Percentiles rank a stretch among this genome's conserved stretches.
These are phyloP conservation scores for Trifolium repens DNA, from an alignment of 306 rosid genomes.

Conservation along the genomic window DNA sequence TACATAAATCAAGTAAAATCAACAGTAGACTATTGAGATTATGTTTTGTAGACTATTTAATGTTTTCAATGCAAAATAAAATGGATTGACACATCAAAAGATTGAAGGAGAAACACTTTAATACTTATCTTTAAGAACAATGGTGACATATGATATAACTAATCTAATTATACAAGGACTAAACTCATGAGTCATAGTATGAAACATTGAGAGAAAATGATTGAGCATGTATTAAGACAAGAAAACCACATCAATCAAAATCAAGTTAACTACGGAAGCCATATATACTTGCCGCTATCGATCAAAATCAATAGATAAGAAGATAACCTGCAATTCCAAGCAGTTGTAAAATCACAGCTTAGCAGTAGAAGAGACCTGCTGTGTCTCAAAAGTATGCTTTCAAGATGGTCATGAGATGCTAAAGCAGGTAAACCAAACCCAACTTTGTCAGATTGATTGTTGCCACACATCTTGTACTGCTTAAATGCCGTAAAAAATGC, in stretches of 20 bases:
- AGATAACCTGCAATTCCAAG: constrained; percentile 88
- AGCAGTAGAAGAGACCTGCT: constrained; percentile 73
- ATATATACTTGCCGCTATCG: background rate
- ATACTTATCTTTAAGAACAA: too few species aligned
- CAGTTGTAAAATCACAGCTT: constrained; percentile 83
- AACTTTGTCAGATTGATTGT: constrained; percentile 39
- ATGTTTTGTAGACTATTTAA: constrained; percentile 12
- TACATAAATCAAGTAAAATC: constrained; percentile 29
- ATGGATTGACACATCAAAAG: constrained; percentile 9
- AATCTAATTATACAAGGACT: too few species aligned
- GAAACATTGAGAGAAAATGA: too few species aligned
- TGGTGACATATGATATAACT: too few species aligned
- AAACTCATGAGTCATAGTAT: too few species aligned
- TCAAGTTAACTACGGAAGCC: too few species aligned
- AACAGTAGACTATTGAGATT: background rate
- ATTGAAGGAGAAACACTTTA: too few species aligned
- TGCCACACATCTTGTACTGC: constrained; percentile 50
- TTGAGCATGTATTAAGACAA: too few species aligned
- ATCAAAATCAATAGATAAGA: background rate
- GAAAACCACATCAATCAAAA: too few species aligned
- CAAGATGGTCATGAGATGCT: constrained; percentile 45
- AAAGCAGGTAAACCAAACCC: constrained; percentile 36
- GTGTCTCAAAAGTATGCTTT: constrained; percentile 65
- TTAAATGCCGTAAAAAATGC: constrained; percentile 57
- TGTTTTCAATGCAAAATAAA: background rate